Conservation (phyloP, 1,284 basidiomycete species). For the Sphaerobolus stellatus region DNA sequence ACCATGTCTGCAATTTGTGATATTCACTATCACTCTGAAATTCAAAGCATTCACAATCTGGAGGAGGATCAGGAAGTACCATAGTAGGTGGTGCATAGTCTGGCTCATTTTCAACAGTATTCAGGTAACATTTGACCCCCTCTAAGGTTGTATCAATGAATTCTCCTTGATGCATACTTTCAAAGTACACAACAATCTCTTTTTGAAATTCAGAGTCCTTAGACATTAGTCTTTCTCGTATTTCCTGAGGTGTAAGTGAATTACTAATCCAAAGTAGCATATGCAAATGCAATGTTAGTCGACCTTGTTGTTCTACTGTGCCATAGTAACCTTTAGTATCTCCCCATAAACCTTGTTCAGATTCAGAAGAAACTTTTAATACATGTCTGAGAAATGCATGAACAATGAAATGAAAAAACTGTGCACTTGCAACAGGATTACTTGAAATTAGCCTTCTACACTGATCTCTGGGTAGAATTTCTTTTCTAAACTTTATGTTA, state of each 20-base stretch:
- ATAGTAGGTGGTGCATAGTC: not conserved
- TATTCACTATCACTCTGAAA: conserved; percentile 3
- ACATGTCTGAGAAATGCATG: too few species aligned
- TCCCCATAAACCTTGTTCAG: conserved; percentile 23
- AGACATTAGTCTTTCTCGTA: conserved; percentile 25
- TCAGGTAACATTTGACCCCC: not conserved
- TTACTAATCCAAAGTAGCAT: conserved; percentile 28
- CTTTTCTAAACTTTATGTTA: conserved; percentile 32
- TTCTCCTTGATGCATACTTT: not conserved
- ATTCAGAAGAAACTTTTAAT: too few species aligned
- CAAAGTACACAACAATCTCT: conserved; percentile 16
- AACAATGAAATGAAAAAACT: too few species aligned
- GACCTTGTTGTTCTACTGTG: conserved; percentile 29
- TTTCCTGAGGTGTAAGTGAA: conserved; percentile 26
- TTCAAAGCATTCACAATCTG: not conserved
- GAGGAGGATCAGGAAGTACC: not conserved
- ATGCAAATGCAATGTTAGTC: conserved; percentile 30
- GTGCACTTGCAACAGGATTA: too few species aligned
- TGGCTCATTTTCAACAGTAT: not conserved
- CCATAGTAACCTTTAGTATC: conserved; percentile 28
- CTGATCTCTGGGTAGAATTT: too few species aligned
- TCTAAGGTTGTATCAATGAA: conserved; percentile 3
- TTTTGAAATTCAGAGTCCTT: conserved; percentile 27
- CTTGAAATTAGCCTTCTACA: too few species aligned
- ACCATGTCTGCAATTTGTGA: conserved; percentile 14